Evolutionary conservation across 352 stramenopile genomes (phyloP).

Genomic region (Phytophthora podocarpi): DNA sequence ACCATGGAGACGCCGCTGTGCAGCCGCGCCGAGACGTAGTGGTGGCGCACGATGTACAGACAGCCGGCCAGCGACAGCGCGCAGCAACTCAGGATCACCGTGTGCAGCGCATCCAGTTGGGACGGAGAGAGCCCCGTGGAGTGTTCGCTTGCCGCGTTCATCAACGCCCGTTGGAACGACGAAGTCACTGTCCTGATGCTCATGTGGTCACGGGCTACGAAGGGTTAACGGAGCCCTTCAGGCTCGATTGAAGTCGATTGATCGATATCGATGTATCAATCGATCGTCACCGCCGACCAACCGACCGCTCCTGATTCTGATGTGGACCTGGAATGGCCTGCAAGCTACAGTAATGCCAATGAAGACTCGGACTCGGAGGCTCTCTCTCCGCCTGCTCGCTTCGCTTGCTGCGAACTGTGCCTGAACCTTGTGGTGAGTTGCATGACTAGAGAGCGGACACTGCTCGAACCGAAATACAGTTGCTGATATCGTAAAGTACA

Average conservation of each 20-base stretch:
- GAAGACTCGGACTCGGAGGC: slow-evolving; percentile 10
- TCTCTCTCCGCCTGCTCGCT: too few relatives aligned
- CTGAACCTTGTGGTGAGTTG: slow-evolving; percentile 7
- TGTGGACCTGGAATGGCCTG: slow-evolving; percentile 1
- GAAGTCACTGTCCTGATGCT: not conserved
- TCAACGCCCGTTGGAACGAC: not conserved
- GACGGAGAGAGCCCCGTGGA: slow-evolving; percentile 22
- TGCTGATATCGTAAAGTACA: slow-evolving; percentile 11
- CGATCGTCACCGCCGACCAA: not conserved
- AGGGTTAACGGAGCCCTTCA: slow-evolving; percentile 26
- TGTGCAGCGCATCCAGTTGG: slow-evolving; percentile 37
- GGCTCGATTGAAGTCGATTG: too few relatives aligned
- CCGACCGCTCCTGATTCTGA: slow-evolving; percentile 10
- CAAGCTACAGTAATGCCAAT: slow-evolving; percentile 3
- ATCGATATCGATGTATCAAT: too few relatives aligned
- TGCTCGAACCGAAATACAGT: not conserved
- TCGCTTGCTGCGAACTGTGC: slow-evolving; percentile 5
- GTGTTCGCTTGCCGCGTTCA: too few relatives aligned
- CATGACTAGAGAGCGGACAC: slow-evolving; percentile 2
- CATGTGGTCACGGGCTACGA: slow-evolving; percentile 12
- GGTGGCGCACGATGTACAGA: slow-evolving; percentile 55
- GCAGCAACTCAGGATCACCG: slow-evolving; percentile 46
- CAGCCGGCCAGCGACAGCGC: slow-evolving; percentile 51
- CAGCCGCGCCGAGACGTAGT: slow-evolving; percentile 35
- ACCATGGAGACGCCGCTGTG: slow-evolving; percentile 52